Evolutionary conservation across 1,284 basidiomycete genomes (phyloP), one percentile per base, ranked within the genome.

Genomic region (Singerocomus rubriflavus): DNA sequence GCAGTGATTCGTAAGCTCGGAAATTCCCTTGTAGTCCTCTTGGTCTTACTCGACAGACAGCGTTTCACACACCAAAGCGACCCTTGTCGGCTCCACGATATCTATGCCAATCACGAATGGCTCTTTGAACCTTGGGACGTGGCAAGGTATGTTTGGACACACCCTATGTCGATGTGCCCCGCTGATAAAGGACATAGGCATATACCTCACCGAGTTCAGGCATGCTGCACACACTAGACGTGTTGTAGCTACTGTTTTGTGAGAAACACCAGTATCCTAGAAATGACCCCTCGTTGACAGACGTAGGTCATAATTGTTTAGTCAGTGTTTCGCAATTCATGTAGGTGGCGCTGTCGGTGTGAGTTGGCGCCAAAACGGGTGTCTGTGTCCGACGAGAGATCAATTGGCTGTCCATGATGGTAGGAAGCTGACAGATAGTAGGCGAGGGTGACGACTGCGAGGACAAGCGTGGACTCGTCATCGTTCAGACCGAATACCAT

Each of bases 61-160:
- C 7, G 91, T 89, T 40, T 95, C 93, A 13, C 94, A 98, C 68
- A 92, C 92, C 26, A 97, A 97, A 68, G 82, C 91, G 4, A 82
- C 90, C 3, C 75, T 97, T 31, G 73, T 95, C 44, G 93, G 93
- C 29, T 80, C 88, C 17, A 85, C 88, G 1, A 78, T 96, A 59
- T 85, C 86, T 12, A 76, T 96, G 27, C 93, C 93, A 5, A 93
- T 97, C 61, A 90, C 91, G 2, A 79, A 89, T 52, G 91, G 88
- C 3, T 76, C 78, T 41, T 73, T 96, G 55, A 91, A 89, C 58
- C 73, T 95, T 35, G 94, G 93, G 5, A 95, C 91, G 16, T 97
- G 93, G 93, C 93, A 96, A 78, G 91, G 87, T 78, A 39, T 56
- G 69, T 49, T 26, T 42, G 25, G 25, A 42, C 41, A 13, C 13